Conservation (phyloP, 805 yeast species). For the Wilhelminamyces savonicus region DNA sequence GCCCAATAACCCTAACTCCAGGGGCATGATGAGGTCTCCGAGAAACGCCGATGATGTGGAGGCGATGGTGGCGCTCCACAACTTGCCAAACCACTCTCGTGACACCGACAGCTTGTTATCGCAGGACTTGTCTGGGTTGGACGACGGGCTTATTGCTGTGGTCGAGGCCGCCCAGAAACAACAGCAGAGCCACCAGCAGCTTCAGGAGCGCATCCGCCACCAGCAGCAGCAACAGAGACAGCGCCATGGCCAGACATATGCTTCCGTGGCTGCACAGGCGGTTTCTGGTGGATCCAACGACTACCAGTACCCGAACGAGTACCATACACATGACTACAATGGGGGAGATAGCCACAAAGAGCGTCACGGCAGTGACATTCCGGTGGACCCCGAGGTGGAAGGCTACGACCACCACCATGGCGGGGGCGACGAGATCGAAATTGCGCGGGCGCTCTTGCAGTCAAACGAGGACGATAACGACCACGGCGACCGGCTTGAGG, state of each 20-base stretch:
- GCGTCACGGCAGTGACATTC: slow-evolving; percentile 25
- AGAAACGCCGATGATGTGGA: slow-evolving; percentile 23
- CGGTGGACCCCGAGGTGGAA: slow-evolving; percentile 56
- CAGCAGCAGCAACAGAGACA: background rate
- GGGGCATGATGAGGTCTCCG: slow-evolving; percentile 12
- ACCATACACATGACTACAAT: slow-evolving; percentile 4
- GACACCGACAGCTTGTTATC: slow-evolving; percentile 25
- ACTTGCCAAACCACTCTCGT: slow-evolving; percentile 17
- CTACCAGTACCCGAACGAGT: slow-evolving; percentile 9
- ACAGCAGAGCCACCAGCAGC: slow-evolving; percentile 19
- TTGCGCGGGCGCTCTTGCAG: slow-evolving; percentile 60
- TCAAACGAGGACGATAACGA: slow-evolving; percentile 36
- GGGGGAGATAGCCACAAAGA: slow-evolving; percentile 4
- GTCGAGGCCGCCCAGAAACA: slow-evolving; percentile 52
- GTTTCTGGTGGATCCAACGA: slow-evolving; percentile 14
- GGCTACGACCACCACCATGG: slow-evolving; percentile 26
- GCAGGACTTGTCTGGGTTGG: slow-evolving; percentile 36
- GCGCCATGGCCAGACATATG: slow-evolving; percentile 12
- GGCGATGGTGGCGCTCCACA: slow-evolving; percentile 25
- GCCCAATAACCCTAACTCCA: slow-evolving; percentile 15
- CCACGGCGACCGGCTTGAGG: slow-evolving; percentile 1
- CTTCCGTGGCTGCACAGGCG: slow-evolving; percentile 31
- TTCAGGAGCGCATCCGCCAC: slow-evolving; percentile 4
- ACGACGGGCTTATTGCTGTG: slow-evolving; percentile 49
- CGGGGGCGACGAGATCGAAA: slow-evolving; percentile 53